Base-by-base conservation (phyloP, 805 yeast species). In the Candida cerambycidarum region DNA sequence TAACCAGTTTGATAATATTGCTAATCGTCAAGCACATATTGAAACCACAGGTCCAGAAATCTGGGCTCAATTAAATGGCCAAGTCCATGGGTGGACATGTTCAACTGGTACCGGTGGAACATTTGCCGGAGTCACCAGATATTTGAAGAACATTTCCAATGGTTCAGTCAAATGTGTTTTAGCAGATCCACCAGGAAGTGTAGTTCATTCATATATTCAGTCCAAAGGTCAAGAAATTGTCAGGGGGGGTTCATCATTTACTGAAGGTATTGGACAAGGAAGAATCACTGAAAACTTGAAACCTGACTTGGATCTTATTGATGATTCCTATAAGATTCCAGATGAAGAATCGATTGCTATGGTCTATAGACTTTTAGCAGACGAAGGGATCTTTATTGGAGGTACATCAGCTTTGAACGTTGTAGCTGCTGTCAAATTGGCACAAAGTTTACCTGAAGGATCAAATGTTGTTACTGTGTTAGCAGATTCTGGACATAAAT, bases 211-310 rank as follows among this genome's bases (percentile, higher is more conserved):
- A 8, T 89, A 83, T 58, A 80, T 90, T 46, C 81, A 79, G 47
- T 71, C 85, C 4, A 79, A 81, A 13, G 92, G 92, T 24, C 69
- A 82, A 58, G 73, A 76, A 9, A 65, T 83, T 43, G 88, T 80
- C 32, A 78, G 89, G 55, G 73, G 77, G 1, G 97, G 97, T 23
- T 79, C 88, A 3, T 85, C 95, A 0, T 89, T 90, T 63, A 90
- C 97, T 21, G 97, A 90, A 67, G 97, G 97, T 24, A 89, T 90
- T 66, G 97, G 97, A 21, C 97, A 90, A 66, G 96, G 96, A 36
- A 77, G 97, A 55, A 84, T 90, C 55, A 90, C 97, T 5, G 84
- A 78, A 49, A 90, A 90, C 62, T 73, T 90, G 62, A 72, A 71
- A 13, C 85, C 80, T 33, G 96, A 88, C 48, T 67, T 89, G 21